A percentile compares a stretch with the other conserved stretches of the same genome.
These are phyloP conservation scores for Lentinula aciculospora DNA, from an alignment of 768 basidiomycete genomes.

Conservation along the genomic window DNA sequence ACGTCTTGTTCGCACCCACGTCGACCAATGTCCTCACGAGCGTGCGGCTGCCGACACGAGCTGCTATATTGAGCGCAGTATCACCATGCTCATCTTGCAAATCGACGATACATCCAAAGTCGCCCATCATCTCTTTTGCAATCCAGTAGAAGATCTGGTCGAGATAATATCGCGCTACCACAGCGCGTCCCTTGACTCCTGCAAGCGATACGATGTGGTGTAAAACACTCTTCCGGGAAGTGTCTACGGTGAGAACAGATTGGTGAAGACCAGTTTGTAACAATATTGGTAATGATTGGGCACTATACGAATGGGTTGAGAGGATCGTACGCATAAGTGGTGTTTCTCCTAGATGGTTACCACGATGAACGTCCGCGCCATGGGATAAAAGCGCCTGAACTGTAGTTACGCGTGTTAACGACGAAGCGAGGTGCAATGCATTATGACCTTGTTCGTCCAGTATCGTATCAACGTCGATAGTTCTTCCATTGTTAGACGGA, in stretches of 20 bases:
- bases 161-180: slow-evolving; percentile 85
- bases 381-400: slow-evolving; percentile 65
- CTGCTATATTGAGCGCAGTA: slow-evolving; percentile 93
- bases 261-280: slow-evolving; percentile 52
- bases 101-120: slow-evolving; percentile 79
- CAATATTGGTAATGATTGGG: slow-evolving; percentile 64
- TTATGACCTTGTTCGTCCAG: slow-evolving; percentile 95
- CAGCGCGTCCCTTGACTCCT: slow-evolving; percentile 83
- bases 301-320: slow-evolving; percentile 81
- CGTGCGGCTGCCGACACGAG: slow-evolving; percentile 85
- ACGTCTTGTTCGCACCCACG: slow-evolving; percentile 84
- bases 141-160: slow-evolving; percentile 87
- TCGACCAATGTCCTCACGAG: slow-evolving; percentile 84
- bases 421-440: slow-evolving; percentile 88
- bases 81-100: slow-evolving; percentile 94
- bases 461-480: slow-evolving; percentile 67
- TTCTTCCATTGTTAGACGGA: slow-evolving; percentile 23
- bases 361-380: slow-evolving; percentile 86
- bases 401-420: slow-evolving; percentile 65
- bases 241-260: slow-evolving; percentile 86
- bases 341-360: slow-evolving; percentile 93
- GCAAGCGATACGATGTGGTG: slow-evolving; percentile 92
- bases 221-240: slow-evolving; percentile 75
- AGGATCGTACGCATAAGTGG: slow-evolving; percentile 89
- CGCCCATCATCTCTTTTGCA: slow-evolving; percentile 68